These are phyloP conservation scores for Periconia macrospinosa DNA, from an alignment of 2,329 filamentous ascomycete genomes.

Conservation along the genomic window DNA sequence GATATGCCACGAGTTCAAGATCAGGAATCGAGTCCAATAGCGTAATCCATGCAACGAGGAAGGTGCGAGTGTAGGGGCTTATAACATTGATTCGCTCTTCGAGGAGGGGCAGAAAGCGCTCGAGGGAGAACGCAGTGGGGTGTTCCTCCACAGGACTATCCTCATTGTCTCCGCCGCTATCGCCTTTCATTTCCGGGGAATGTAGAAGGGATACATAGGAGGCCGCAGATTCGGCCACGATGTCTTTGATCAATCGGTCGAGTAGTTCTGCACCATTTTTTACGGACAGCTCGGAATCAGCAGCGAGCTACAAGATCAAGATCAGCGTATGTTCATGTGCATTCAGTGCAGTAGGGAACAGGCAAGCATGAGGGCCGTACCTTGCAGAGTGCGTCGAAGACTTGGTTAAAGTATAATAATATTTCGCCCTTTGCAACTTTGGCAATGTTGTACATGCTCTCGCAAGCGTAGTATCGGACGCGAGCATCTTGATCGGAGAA, in stretches of 20 bases:
- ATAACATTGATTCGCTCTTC: slow-evolving; percentile 93
- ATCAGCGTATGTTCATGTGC: slow-evolving; percentile 18
- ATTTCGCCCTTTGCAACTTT: slow-evolving; percentile 99
- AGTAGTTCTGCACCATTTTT: slow-evolving; percentile 97
- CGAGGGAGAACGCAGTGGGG: slow-evolving; percentile 88
- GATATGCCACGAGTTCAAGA: slow-evolving; percentile 86
- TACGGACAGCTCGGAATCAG: slow-evolving; percentile 93
- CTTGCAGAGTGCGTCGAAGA: slow-evolving; percentile 97
- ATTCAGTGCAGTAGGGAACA: neutral
- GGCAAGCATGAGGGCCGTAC: slow-evolving; percentile 51
- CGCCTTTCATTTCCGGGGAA: slow-evolving; percentile 56
- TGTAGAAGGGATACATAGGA: slow-evolving; percentile 92
- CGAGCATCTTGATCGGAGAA: slow-evolving; percentile 98
- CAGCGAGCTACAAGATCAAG: slow-evolving; percentile 68
- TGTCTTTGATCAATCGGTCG: slow-evolving; percentile 93
- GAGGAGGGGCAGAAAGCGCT: slow-evolving; percentile 86
- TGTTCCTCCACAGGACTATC: slow-evolving; percentile 43
- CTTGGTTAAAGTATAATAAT: slow-evolving; percentile 94
- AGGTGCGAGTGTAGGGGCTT: slow-evolving; percentile 92
- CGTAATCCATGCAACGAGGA: slow-evolving; percentile 94
- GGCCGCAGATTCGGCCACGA: slow-evolving; percentile 90
- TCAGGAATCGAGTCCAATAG: slow-evolving; percentile 95
- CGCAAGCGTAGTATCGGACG: slow-evolving; percentile 96
- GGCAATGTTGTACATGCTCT: slow-evolving; percentile 99
- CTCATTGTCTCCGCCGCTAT: slow-evolving; percentile 27